Evolutionary conservation across 1,284 basidiomycete species (phyloP), one percentile per base, ranked within the genome.

Genomic region (Ceratobasidium sp.): DNA sequence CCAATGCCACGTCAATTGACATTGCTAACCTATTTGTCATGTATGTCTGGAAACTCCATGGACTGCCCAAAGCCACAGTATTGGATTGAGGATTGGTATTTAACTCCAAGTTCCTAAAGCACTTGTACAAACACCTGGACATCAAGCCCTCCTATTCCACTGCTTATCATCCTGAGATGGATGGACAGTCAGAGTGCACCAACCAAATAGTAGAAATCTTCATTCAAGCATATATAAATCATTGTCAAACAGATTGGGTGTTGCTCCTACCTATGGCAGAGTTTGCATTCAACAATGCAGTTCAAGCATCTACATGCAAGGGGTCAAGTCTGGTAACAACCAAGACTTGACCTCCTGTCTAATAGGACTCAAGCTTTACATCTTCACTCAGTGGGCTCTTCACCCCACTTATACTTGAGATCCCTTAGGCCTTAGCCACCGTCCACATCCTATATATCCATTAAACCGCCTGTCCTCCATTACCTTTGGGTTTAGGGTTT

Each of bases 21-120:
- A 56, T 56, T 12, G 34, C 54, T 25, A 56, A 56, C 32, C 34
- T 56, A 3, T 56, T 40, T 38, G n/a, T 56, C 3, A 56, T n/a
- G 7, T 38, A 56, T 25, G 20, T 56, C 8, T 56, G 54, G 54
- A 40, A 56, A 40, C 34, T 40, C 25, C 54, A 56, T 22, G 54
- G 54, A 2, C 35, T 56, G 15, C 54, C 54, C 17, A n/a, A 40
- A 10, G 22, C 13, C 38, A 56, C 54, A 17, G 42, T 56, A 4
- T 56, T 38, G 15, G 54, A 56, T 15, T 8, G 22, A 45, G 43
- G 43, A 45, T n/a, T 22, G 3, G 43, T 45, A 5, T 40, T 40
- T 40, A 17, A 40, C 38, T n/a, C 54, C 7, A n/a, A 6, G 7
- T 47, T 47, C 45, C n/a, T 47, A 6, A 7, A n/a, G 25, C 45